phyloP scores from a whole-genome alignment of 495 filamentous ascomycete species.

The Cladorrhinum samala region DNA sequence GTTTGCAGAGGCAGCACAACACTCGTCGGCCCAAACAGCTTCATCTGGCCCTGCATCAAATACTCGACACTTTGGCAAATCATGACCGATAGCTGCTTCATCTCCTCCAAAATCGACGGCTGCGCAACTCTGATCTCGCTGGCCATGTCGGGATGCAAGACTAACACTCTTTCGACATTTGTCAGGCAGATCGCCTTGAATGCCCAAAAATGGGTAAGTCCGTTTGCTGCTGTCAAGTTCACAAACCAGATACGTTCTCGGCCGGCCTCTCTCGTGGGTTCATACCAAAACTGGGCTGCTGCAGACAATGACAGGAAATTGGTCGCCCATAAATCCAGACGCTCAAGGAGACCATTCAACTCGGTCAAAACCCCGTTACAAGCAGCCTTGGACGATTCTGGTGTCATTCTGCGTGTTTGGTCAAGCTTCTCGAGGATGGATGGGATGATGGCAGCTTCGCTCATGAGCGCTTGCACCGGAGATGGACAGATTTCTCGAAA shows the following conservation, averaged over 20 bases:
- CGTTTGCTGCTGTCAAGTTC: conserved; percentile 33
- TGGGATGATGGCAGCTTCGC: conserved; percentile 24
- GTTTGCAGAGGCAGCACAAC: conserved; percentile 23
- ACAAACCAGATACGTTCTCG: conserved; percentile 25
- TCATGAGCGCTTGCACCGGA: conserved; percentile 28
- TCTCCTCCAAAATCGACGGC: conserved; percentile 1
- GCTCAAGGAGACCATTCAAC: conserved; percentile 5
- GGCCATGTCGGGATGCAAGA: conserved; percentile 3
- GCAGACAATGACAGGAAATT: conserved; percentile 1
- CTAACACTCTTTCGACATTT: conserved; percentile 21
- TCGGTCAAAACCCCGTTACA: not conserved
- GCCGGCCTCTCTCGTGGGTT: not conserved
- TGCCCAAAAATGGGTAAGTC: conserved; percentile 32
- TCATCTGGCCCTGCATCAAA: conserved; percentile 36
- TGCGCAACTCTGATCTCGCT: not conserved
- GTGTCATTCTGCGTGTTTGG: not conserved
- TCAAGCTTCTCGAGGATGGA: conserved; percentile 18
- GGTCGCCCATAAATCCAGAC: conserved; percentile 16
- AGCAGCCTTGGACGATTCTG: not conserved
- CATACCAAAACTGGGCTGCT: conserved; percentile 6
- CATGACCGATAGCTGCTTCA: conserved; percentile 13
- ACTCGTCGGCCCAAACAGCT: conserved; percentile 36
- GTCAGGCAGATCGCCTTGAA: conserved; percentile 29
- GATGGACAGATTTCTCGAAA: conserved; percentile 24
- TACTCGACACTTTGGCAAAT: conserved; percentile 37